Conservation (phyloP, 1,139 yeast genomes). For the Ogataea hybrid region DNA sequence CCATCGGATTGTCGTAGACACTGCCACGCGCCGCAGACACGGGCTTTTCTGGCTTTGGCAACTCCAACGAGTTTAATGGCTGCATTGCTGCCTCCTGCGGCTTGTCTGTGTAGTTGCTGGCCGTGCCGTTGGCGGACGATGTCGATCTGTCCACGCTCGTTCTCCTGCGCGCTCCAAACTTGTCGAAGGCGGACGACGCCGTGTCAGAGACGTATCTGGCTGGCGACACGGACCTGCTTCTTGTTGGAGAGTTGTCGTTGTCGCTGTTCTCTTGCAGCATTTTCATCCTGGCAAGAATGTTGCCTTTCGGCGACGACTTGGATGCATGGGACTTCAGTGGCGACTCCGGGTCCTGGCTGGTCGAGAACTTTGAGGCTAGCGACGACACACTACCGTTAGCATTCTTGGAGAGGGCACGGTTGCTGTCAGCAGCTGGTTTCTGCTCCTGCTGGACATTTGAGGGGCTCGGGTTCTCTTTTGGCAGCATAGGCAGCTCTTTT, state of each 20-base stretch:
- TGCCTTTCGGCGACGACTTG: slow-evolving; percentile 22
- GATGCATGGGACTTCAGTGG: slow-evolving; percentile 8
- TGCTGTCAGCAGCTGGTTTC: background rate
- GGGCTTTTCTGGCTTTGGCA: background rate
- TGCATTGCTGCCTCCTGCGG: background rate
- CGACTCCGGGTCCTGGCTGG: slow-evolving; percentile 5
- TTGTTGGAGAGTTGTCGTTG: slow-evolving; percentile 8
- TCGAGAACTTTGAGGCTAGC: slow-evolving; percentile 22
- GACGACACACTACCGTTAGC: slow-evolving; percentile 24
- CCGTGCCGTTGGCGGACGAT: slow-evolving; percentile 4
- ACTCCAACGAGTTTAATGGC: background rate
- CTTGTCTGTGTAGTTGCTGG: background rate
- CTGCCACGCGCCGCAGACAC: slow-evolving; percentile 3
- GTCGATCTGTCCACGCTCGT: slow-evolving; percentile 5
- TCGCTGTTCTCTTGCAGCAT: slow-evolving; percentile 21
- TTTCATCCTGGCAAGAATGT: slow-evolving; percentile 25
- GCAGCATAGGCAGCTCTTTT: background rate
- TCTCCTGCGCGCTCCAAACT: slow-evolving; percentile 34
- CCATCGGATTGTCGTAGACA: slow-evolving; percentile 13
- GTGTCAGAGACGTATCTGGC: slow-evolving; percentile 12
- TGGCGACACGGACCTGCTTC: slow-evolving; percentile 18
- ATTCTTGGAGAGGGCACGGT: slow-evolving; percentile 5
- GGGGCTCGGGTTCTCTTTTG: background rate
- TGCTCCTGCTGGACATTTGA: background rate
- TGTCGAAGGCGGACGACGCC: slow-evolving; percentile 27